Conservation (phyloP, 2,329 filamentous ascomycete species). For the Aspergillus sp. region DNA sequence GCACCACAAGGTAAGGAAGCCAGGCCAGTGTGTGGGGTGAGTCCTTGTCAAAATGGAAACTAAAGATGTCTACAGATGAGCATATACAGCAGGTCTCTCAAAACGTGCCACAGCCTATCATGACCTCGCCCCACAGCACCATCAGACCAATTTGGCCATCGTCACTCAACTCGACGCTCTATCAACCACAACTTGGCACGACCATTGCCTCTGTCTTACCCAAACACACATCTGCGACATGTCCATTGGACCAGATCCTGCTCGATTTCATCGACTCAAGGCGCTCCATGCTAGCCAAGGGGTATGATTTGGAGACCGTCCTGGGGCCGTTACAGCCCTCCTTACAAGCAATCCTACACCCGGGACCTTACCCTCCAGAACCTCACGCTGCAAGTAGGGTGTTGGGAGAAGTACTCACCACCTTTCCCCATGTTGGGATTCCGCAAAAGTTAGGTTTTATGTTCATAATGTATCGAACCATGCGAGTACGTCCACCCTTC, state of each 20-base stretch:
- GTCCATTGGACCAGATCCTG: conserved; percentile 3
- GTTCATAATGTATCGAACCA: not conserved
- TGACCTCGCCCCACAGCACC: not conserved
- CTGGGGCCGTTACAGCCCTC: not conserved
- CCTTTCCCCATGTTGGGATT: not conserved
- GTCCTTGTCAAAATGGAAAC: too few species aligned
- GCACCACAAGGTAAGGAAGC: too few species aligned
- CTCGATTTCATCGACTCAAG: not conserved
- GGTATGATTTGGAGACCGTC: not conserved
- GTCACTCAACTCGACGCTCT: not conserved
- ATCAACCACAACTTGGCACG: not conserved
- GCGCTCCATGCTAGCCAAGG: not conserved
- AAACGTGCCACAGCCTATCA: too few species aligned
- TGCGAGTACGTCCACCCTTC: not conserved
- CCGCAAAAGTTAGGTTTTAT: not conserved
- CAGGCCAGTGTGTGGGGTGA: too few species aligned
- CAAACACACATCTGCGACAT: not conserved
- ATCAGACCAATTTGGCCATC: not conserved
- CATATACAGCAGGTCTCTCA: too few species aligned
- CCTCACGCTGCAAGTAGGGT: not conserved
- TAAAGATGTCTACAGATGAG: too few species aligned
- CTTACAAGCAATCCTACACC: not conserved
- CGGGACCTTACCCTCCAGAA: not conserved
- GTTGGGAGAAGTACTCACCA: not conserved
- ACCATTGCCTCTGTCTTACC: not conserved